A percentile compares a stretch with the other conserved stretches of the same genome.
Conservation (phyloP, 306 rosid species). For the Malus asiatica region DNA sequence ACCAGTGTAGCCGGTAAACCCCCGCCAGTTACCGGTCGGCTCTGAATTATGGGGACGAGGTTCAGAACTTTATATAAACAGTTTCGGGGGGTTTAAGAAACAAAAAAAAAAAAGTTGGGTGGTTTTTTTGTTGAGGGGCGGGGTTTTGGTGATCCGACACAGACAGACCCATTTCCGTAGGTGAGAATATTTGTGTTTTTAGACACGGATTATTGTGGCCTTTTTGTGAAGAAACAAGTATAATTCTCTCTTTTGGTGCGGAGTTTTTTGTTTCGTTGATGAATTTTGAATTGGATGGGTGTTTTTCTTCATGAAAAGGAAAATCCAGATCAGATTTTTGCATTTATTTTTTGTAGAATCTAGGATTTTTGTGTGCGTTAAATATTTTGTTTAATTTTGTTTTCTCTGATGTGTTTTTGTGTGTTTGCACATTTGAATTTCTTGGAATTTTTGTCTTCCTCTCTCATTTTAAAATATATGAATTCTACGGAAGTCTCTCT, state of each 20-base stretch:
- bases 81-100: slow-evolving; percentile 55
- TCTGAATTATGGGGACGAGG: slow-evolving; percentile 25
- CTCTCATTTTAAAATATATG: neutral
- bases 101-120: slow-evolving; percentile 14
- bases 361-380: neutral
- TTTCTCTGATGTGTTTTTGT: neutral
- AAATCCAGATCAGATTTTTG: slow-evolving; percentile 4
- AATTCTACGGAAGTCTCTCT: neutral
- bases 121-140: slow-evolving; percentile 30
- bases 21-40: slow-evolving; percentile 20
- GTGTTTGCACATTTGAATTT: neutral
- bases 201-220: neutral
- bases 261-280: neutral
- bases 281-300: neutral
- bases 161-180: slow-evolving; percentile 25
- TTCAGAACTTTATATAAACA: slow-evolving; percentile 29
- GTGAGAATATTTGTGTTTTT: slow-evolving; percentile 24
- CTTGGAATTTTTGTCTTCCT: neutral
- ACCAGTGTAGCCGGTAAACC: slow-evolving; percentile 35
- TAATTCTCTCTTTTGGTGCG: neutral
- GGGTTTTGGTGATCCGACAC: slow-evolving; percentile 49
- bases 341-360: neutral
- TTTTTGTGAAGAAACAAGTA: neutral
- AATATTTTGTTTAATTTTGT: neutral
- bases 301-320: neutral